These are phyloP conservation scores for Schwanniomyces pseudopolymorphus DNA, from an alignment of 805 yeast genomes.

Conservation along the genomic window DNA sequence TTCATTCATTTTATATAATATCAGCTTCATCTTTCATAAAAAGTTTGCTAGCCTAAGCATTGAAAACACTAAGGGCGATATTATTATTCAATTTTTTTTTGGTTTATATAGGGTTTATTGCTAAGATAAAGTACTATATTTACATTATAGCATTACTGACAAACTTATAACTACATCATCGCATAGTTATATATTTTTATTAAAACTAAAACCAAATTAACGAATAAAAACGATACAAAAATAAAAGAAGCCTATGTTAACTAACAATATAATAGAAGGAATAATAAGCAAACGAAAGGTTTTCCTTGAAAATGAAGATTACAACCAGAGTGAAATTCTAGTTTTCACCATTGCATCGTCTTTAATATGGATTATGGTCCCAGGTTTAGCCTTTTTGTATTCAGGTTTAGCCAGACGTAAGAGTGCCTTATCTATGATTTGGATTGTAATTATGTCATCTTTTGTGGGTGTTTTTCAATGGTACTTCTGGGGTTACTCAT, in stretches of 20 bases:
- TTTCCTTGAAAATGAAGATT: slow-evolving; percentile 34
- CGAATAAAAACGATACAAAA: not conserved
- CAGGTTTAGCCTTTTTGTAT: slow-evolving; percentile 90
- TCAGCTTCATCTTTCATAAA: not conserved
- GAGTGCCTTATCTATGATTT: slow-evolving; percentile 82
- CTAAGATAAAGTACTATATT: not conserved
- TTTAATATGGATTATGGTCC: slow-evolving; percentile 86
- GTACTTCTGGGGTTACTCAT: slow-evolving; percentile 98
- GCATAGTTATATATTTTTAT: slow-evolving; percentile 1
- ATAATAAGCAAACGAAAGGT: slow-evolving; percentile 29
- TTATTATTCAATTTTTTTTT: not conserved
- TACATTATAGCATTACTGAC: not conserved
- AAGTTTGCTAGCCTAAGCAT: not conserved
- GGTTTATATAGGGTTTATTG: not conserved
- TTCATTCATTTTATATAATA: not conserved
- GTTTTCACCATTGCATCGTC: slow-evolving; percentile 61
- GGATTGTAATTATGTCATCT: slow-evolving; percentile 74
- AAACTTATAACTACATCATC: not conserved
- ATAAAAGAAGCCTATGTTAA: slow-evolving; percentile 1
- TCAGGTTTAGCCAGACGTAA: slow-evolving; percentile 90
- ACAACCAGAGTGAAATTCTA: slow-evolving; percentile 26
- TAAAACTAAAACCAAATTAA: not conserved
- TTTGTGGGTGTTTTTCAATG: slow-evolving; percentile 81
- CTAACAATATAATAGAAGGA: slow-evolving; percentile 6
- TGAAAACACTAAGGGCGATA: not conserved